Evolutionary conservation across 306 rosid species (phyloP), one percentile per base, ranked within the genome.

Genomic region (Trifolium subterraneum): DNA sequence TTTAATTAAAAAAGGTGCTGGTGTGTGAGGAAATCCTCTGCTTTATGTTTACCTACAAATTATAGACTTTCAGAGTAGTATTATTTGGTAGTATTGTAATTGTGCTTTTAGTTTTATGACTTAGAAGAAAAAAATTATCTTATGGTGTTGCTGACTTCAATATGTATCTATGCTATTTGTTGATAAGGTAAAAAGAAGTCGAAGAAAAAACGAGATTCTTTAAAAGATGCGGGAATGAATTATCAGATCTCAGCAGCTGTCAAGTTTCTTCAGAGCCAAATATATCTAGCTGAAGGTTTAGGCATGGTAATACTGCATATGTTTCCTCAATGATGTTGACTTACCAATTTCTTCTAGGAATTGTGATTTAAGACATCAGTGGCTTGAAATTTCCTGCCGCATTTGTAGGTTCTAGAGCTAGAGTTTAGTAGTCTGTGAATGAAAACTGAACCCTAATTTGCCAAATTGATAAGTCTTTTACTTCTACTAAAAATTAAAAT

Each of bases 211-310:
- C 86, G 81, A 84, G 96, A 90, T 72, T 75, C 85, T 74, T 73
- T 71, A 12, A 91, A 90, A 86, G 98, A 90, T 38, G 73, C 60
- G 11, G 89, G 80, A 19, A 85, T 64, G 76, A 96, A 91, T 80
- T 79, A 76, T 76, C 90, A 82, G 74, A 80, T 89, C 61, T 86
- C 97, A 27, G 88, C 94, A 22, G 86, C 89, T 54, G 93, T 94
- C 73, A 82, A 86, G 85, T 91, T 87, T 84, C 88, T 94, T 75
- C 98, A 91, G 79, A 90, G 98, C 80, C 96, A 94, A 82, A 87
- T 91, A 62, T 94, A 87, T 81, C 87, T 94, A 1, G 97, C 96
- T 65, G 96, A 94, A 82, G 97, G 97, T 74, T 87, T 94, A 45
- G 74, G 91, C 80, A 91, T 79, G 97, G 98, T 93, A 91, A 83